Evolutionary conservation across 129 eudicot species (phyloP), one percentile per base, ranked within the genome.

Genomic region (Chrysanthemum makinoi): DNA sequence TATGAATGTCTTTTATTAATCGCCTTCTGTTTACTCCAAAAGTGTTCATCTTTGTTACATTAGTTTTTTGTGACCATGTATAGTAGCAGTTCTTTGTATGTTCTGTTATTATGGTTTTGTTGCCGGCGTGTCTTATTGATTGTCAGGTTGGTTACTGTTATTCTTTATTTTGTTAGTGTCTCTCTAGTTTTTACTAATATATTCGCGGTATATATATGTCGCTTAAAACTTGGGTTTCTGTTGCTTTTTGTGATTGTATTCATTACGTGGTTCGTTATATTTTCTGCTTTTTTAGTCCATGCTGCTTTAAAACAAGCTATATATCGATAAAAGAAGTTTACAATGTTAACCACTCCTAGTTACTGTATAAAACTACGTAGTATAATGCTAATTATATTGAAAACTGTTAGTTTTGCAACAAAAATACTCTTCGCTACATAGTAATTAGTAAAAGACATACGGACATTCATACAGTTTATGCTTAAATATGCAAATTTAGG

Each of bases 41-140:
- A 1, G 39, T 55, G 52, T 56, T 70, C 65, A 56, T 70, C 65
- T 5, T 56, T 56, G 15, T 19, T 19, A 68, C n/a, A 19, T 56
- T 18, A 18, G 35, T 20, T 57, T 39, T 39, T 7, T 39, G 46
- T 39, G 46, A 39, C 46, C 46, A 39, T 39, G 46, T 30, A 4
- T 30, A 4, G 35, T 39, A 39, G 46, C 46, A 39, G 10, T 39
- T 39, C 10, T 39, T 39, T 39, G 10, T 7, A 39, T 39, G 46
- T 39, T 39, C 2, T 39, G 10, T 8, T 8, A 39, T 39, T 39
- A 39, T 39, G 46, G 46, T 39, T 10, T 39, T 39, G 10, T 39
- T 39, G 43, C 43, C 43, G 43, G 43, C 6, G 43, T 35, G 8
- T 39, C 10, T 39, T 39, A 39, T 2, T 39, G 46, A 7, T 7